phyloP scores from a whole-genome alignment of 2,329 filamentous ascomycete genomes.

The Aspergillus fumigatus region DNA sequence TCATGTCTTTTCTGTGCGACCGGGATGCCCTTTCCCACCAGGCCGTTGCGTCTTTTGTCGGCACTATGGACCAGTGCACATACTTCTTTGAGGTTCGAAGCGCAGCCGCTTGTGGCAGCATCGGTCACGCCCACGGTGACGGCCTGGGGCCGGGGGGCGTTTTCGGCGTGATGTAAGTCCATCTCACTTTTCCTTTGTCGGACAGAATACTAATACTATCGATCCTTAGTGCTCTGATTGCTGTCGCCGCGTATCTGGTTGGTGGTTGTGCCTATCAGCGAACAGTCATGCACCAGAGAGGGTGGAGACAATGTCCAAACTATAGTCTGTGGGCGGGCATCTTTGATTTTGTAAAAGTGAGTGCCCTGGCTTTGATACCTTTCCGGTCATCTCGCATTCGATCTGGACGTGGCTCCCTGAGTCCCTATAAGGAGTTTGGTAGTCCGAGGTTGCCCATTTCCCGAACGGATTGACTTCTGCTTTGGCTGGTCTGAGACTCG shows the following conservation, averaged over 20 bases:
- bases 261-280: constrained; percentile 95
- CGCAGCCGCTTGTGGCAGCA: constrained; percentile 73
- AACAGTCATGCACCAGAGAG: constrained; percentile 87
- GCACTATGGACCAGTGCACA: constrained; percentile 82
- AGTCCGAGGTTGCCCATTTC: constrained; percentile 27
- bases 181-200: constrained; percentile 21
- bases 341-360: constrained; percentile 76
- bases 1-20: constrained; percentile 92
- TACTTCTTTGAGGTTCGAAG: constrained; percentile 95
- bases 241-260: constrained; percentile 80
- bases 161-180: constrained; percentile 78
- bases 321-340: constrained; percentile 89
- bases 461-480: constrained; percentile 30
- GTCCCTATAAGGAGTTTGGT: constrained; percentile 19
- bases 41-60: constrained; percentile 77
- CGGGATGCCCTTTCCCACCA: constrained; percentile 66
- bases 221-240: constrained; percentile 50
- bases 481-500: constrained; percentile 21
- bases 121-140: constrained; percentile 51
- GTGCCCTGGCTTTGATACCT: constrained; percentile 41
- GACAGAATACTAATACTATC: constrained; percentile 11
- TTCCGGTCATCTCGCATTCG: constrained; percentile 25
- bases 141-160: constrained; percentile 68
- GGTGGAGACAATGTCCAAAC: constrained; percentile 93
- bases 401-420: constrained; percentile 19